These are phyloP conservation scores for Juglanconis juglandina DNA, from an alignment of 2,329 filamentous ascomycete species.

Conservation along the genomic window DNA sequence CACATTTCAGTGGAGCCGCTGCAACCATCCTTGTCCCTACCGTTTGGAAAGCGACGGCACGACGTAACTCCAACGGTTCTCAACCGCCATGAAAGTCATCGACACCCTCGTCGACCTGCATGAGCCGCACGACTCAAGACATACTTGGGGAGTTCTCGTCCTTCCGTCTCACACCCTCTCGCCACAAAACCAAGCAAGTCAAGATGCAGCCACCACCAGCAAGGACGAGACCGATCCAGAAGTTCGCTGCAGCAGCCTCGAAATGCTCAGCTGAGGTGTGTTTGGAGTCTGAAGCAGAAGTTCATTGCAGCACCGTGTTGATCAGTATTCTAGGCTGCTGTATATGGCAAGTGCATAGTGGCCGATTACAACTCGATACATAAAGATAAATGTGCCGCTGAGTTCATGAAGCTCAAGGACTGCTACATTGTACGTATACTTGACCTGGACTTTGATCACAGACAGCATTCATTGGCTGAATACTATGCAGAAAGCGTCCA, in stretches of 20 bases:
- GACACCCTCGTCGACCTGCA: not conserved
- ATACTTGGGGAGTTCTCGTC: not conserved
- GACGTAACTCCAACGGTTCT: not conserved
- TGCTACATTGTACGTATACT: conserved; percentile 72
- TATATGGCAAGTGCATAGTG: conserved; percentile 88
- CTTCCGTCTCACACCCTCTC: not conserved
- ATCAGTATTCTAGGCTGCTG: conserved; percentile 58
- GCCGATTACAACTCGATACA: conserved; percentile 85
- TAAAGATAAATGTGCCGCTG: conserved; percentile 83
- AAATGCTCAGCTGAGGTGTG: conserved; percentile 55
- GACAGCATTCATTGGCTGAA: not conserved
- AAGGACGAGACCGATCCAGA: conserved; percentile 49
- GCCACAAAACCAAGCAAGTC: not conserved
- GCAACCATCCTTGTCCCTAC: not conserved
- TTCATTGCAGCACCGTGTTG: not conserved
- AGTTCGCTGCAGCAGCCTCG: conserved; percentile 51
- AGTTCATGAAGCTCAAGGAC: conserved; percentile 82
- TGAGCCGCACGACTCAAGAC: conserved; percentile 8
- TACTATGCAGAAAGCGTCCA: conserved; percentile 14
- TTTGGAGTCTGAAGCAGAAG: not conserved
- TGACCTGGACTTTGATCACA: not conserved
- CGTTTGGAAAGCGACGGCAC: not conserved
- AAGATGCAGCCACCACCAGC: conserved; percentile 23
- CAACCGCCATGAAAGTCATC: conserved; percentile 9
- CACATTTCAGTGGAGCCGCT: not conserved